Evolutionary conservation across 495 filamentous ascomycete species (phyloP), one percentile per base, ranked within the genome.

Genomic region (Pyrenula massariospora): DNA sequence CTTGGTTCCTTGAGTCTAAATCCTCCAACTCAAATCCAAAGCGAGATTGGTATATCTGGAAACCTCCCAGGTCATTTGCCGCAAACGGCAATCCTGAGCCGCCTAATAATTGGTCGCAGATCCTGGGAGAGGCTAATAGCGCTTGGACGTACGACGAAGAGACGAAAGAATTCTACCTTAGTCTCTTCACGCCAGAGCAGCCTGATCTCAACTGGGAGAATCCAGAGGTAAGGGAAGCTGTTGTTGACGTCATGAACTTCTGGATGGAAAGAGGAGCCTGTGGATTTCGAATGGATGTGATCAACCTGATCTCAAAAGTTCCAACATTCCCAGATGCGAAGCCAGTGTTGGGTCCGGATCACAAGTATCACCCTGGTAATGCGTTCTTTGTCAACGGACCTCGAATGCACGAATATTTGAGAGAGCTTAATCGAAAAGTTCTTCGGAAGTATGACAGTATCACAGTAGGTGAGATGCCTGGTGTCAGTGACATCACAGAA

Each of bases 121-220:
- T 71, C 23, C 70, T 82, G 58, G 75, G 62, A 59, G 74, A 48
- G 19, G 42, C 42, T 19, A 48, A 65, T 66, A 57, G 52, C 65
- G 77, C 77, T 1, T 88, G 85, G 85, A 73, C 73, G 31, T 87
- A 74, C 53, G 83, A 85, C 57, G 73, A 79, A 49, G 56, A 62
- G 10, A 83, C 79, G 0, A 70, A 77, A 2, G 77, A 87, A 64
- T 88, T 82, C 56, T 88, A 83, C 60, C 73, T 88, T 1, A 78
- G 81, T 57, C 70, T 87, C 8, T 87, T 85, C 57, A 72, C 79
- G 0, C 65, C 71, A 12, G 68, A 78, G 51, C 82, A 87, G 62
- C 84, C 85, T 3, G 85, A 88, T 60, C 73, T 88, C 12, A 88
- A 88, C 66, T 88, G 84, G 83, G 83, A 87, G 57, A 80, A 77